These are phyloP conservation scores for Durio zibethinus DNA, from an alignment of 345 rosid species.

Conservation along the genomic window DNA sequence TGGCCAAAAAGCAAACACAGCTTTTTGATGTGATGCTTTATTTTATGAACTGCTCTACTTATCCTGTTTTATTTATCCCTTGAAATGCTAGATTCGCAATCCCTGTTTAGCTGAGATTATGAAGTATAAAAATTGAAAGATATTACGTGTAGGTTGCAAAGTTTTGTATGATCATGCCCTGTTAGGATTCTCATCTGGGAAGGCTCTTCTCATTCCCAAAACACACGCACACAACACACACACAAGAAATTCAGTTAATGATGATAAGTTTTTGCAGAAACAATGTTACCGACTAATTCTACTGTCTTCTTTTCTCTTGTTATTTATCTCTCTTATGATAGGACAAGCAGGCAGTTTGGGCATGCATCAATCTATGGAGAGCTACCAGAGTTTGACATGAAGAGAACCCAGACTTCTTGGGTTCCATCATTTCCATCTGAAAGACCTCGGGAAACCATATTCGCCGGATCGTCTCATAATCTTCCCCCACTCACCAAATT, in stretches of 20 bases:
- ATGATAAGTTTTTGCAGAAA: not conserved
- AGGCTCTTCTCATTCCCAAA: not conserved
- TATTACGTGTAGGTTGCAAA: not conserved
- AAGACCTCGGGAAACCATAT: slow-evolving; percentile 83
- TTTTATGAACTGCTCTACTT: not conserved
- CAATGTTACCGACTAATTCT: not conserved
- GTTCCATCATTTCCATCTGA: slow-evolving; percentile 48
- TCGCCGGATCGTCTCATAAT: slow-evolving; percentile 73
- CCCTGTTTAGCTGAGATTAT: too few relatives aligned
- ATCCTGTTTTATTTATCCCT: not conserved
- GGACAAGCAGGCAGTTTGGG: slow-evolving; percentile 42
- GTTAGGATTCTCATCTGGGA: not conserved
- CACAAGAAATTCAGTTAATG: not conserved
- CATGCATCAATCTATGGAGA: slow-evolving; percentile 76
- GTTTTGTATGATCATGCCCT: not conserved
- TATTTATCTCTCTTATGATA: not conserved
- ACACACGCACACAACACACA: not conserved
- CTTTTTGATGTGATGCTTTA: not conserved
- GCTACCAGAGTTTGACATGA: slow-evolving; percentile 45
- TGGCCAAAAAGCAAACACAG: not conserved
- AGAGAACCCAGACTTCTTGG: slow-evolving; percentile 34
- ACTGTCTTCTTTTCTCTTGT: not conserved
- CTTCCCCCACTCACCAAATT: slow-evolving; percentile 80
- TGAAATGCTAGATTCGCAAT: not conserved
- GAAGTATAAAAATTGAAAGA: not conserved